Percentiles rank a stretch among this genome's conserved stretches.
Conservation (phyloP, 2,329 filamentous ascomycete genomes). For the Daldinia sp. region DNA sequence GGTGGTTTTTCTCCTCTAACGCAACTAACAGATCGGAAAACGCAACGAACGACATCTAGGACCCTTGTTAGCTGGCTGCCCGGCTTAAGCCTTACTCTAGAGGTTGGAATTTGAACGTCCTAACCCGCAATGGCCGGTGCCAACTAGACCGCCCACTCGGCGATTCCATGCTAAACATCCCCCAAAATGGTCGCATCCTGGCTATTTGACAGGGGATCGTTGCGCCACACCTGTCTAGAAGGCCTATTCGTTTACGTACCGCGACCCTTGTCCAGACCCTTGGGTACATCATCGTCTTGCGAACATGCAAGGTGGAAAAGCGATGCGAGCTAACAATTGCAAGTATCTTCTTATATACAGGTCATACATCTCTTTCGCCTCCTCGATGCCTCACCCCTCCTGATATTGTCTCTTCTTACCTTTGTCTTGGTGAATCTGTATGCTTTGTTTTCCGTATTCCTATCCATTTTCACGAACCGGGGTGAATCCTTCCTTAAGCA, state of each 20-base stretch:
- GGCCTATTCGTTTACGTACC: conserved; percentile 39
- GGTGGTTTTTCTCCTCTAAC: conserved; percentile 17
- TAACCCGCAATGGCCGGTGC: conserved; percentile 41
- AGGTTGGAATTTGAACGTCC: conserved; percentile 26
- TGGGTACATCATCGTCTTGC: conserved; percentile 40
- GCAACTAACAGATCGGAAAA: conserved; percentile 12
- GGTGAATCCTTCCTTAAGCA: conserved; percentile 4
- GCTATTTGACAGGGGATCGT: conserved; percentile 44
- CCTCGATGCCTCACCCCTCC: conserved; percentile 38
- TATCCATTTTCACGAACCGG: conserved; percentile 17
- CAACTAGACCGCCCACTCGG: conserved; percentile 47
- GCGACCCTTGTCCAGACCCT: conserved; percentile 35
- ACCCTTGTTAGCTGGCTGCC: conserved; percentile 24
- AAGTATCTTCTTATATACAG: conserved; percentile 45
- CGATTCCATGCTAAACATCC: conserved; percentile 45
- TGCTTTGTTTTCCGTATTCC: conserved; percentile 18
- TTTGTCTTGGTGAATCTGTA: conserved; percentile 16
- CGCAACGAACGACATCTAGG: conserved; percentile 4
- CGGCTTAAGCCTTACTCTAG: conserved; percentile 32
- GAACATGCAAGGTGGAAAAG: conserved; percentile 37
- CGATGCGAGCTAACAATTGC: conserved; percentile 39
- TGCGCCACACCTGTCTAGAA: conserved; percentile 47
- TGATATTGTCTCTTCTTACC: conserved; percentile 37
- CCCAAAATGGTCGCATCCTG: conserved; percentile 43
- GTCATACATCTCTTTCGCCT: conserved; percentile 35